Percentiles rank a stretch among this genome's conserved stretches.
Conservation (phyloP, 2,329 filamentous ascomycete genomes). For the Colletotrichum orbiculare region DNA sequence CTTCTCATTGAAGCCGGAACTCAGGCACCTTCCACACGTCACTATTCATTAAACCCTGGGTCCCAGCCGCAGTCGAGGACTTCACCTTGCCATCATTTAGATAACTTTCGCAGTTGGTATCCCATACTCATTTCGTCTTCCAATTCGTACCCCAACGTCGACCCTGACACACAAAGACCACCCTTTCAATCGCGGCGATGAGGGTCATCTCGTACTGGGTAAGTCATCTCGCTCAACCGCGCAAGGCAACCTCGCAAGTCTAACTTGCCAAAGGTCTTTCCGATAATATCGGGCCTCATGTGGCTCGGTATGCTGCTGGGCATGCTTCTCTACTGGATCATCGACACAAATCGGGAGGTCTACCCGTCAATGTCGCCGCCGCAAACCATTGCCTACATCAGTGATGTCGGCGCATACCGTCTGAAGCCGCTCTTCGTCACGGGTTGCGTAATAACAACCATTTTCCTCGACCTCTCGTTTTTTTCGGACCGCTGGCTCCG, state of each 20-base stretch:
- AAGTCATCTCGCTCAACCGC: slow-evolving; percentile 22
- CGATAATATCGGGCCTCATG: slow-evolving; percentile 72
- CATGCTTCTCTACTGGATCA: slow-evolving; percentile 77
- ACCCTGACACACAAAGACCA: background rate
- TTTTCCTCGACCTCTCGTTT: slow-evolving; percentile 86
- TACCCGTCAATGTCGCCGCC: slow-evolving; percentile 69
- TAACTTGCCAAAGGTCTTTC: slow-evolving; percentile 63
- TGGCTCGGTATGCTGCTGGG: slow-evolving; percentile 77
- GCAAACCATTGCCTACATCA: slow-evolving; percentile 78
- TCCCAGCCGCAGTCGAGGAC: background rate
- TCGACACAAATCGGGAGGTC: slow-evolving; percentile 61
- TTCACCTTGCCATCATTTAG: background rate
- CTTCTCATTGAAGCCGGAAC: slow-evolving; percentile 2
- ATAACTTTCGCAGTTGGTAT: no score
- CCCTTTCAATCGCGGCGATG: slow-evolving; percentile 29
- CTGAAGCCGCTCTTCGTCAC: slow-evolving; percentile 84
- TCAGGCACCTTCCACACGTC: slow-evolving; percentile 26
- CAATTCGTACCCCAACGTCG: no score
- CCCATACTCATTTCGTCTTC: no score
- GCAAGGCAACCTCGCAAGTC: background rate
- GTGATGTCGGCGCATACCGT: slow-evolving; percentile 68
- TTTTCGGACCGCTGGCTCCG: slow-evolving; percentile 85
- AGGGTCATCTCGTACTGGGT: slow-evolving; percentile 50
- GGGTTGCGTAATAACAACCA: slow-evolving; percentile 75
- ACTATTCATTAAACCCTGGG: slow-evolving; percentile 20